These are phyloP conservation scores for Amanita muscaria DNA, from an alignment of 768 basidiomycete species.

Conservation along the genomic window DNA sequence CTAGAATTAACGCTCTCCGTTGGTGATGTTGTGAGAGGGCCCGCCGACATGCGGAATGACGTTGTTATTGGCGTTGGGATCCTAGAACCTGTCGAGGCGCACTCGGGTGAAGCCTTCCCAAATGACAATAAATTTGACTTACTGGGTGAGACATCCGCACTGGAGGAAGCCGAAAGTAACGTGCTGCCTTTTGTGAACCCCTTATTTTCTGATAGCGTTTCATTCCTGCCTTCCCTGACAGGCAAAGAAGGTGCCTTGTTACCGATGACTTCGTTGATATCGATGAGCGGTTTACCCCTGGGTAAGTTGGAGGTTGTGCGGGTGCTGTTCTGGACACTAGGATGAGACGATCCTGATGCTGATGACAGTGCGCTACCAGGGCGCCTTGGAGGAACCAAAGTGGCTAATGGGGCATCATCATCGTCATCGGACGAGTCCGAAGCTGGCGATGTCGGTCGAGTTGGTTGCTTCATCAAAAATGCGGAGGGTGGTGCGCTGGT, in stretches of 20 bases:
- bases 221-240: slow-evolving; percentile 14
- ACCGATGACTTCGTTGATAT: slow-evolving; percentile 36
- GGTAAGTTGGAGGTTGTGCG: slow-evolving; percentile 23
- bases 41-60: background rate
- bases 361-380: slow-evolving; percentile 53
- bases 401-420: slow-evolving; percentile 58
- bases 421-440: slow-evolving; percentile 32
- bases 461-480: background rate
- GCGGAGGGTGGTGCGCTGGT: slow-evolving; percentile 2
- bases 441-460: slow-evolving; percentile 8
- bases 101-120: background rate
- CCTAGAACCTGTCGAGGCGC: background rate
- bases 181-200: slow-evolving; percentile 20
- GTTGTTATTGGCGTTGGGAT: background rate
- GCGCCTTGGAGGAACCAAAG: slow-evolving; percentile 50
- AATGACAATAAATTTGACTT: background rate
- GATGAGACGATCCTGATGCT: slow-evolving; percentile 1
- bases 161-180: slow-evolving; percentile 9
- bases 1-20: slow-evolving; percentile 4
- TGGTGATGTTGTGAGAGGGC: slow-evolving; percentile 2
- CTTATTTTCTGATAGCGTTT: slow-evolving; percentile 31
- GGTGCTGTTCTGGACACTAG: background rate
- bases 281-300: slow-evolving; percentile 39
- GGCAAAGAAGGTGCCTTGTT: slow-evolving; percentile 15
- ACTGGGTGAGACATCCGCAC: background rate